Base-by-base conservation (phyloP, 2,329 filamentous ascomycete genomes). In the Cladosporium sp. region DNA sequence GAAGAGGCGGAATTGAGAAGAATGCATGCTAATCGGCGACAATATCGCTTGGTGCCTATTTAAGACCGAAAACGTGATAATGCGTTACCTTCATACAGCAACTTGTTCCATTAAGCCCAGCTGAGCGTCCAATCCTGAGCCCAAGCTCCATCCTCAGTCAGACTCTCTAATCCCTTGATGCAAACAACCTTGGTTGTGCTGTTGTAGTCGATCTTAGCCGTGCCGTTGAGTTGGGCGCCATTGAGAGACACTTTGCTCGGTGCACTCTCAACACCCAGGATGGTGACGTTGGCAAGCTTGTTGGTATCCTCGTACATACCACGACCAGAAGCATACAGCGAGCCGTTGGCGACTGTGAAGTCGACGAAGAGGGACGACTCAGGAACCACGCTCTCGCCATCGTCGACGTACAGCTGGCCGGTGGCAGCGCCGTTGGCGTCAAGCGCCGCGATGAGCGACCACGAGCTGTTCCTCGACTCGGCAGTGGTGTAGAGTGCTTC, bases 351-450 rank as follows among this genome's bases (percentile, higher is more conserved):
- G 0, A 80, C 81, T 0, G 78, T 77, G 61, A 75, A 69, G 53
- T 75, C 74, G 28, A 92, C 83, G 67, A 81, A 81, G 5, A 88
- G 81, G 0, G 83, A 88, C 0, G 81, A 79, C 14, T 83, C 80
- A 0, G 85, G 88, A 37, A 76, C 71, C 8, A 92, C 66, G 64
- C 87, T 90, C 77, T 89, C 89, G 1, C 91, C 91, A 70, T 94
- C 91, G 71, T 93, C 91, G 8, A 93, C 74, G 73, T 93, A 93
- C 33, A 93, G 76, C 21, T 80, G 76, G 0, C 91, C 91, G 1
- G 72, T 78, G 0, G 91, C 90, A 1, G 77, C 75, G 0, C 87
- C 86, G 18, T 83, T 72, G 1, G 73, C 71, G 68, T 84, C 82
- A 0, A 91, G 82, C 2, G 89, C 88, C 0, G 86, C 85, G 11